phyloP scores from a whole-genome alignment of 129 eudicot species.

The Smallanthus sonchifolius region DNA sequence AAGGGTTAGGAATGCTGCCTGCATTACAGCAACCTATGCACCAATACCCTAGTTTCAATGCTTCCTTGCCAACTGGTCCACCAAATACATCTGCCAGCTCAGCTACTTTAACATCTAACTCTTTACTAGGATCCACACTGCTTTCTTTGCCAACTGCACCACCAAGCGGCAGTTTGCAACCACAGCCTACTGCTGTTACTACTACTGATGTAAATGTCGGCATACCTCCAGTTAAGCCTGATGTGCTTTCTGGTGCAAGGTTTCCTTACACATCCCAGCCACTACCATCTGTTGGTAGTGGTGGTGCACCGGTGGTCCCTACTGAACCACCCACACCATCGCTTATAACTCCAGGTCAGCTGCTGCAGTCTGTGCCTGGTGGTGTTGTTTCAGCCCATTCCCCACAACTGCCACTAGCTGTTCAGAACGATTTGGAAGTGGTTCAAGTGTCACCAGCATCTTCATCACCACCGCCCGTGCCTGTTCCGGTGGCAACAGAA shows the following conservation, averaged over 20 bases:
- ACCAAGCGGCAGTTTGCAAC: conserved; percentile 37
- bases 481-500: conserved; percentile 41
- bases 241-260: conserved; percentile 34
- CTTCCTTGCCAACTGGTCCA: conserved; percentile 47
- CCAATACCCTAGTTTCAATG: conserved; percentile 55
- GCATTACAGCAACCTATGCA: conserved; percentile 67
- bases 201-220: conserved; percentile 33
- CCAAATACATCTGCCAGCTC: conserved; percentile 41
- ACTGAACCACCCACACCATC: conserved; percentile 50
- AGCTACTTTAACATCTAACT: conserved; percentile 29
- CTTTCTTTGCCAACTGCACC: conserved; percentile 29
- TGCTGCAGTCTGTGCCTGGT: conserved; percentile 51
- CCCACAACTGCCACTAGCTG: conserved; percentile 33
- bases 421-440: conserved; percentile 64
- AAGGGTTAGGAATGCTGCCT: conserved; percentile 59
- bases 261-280: conserved; percentile 47
- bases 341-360: conserved; percentile 78
- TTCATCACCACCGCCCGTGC: conserved; percentile 31
- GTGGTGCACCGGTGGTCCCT: conserved; percentile 35
- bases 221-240: conserved; percentile 36
- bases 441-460: conserved; percentile 51
- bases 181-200: conserved; percentile 34
- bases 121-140: conserved; percentile 43
- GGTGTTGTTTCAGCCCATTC: conserved; percentile 34
- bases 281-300: conserved; percentile 30